Conservation (phyloP, 2,329 filamentous ascomycete species). For the Colletotrichum spinosum region DNA sequence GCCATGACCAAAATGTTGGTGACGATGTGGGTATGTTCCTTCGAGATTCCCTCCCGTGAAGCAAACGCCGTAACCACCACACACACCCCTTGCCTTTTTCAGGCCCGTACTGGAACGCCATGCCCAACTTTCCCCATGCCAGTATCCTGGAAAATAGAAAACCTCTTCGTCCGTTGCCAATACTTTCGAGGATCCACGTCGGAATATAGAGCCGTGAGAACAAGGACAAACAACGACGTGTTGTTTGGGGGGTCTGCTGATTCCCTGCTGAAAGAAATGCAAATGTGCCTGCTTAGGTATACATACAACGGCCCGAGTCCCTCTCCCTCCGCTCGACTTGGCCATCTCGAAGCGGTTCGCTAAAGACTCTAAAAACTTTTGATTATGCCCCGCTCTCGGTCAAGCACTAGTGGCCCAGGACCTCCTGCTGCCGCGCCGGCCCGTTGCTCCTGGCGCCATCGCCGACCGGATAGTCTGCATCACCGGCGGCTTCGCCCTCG, state of each 20-base stretch:
- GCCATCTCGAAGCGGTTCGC: too few relatives aligned
- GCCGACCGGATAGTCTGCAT: not conserved
- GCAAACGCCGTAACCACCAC: not conserved
- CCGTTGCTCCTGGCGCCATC: constrained; percentile 22
- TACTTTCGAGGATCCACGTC: constrained; percentile 28
- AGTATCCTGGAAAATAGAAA: too few relatives aligned
- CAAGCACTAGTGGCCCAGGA: constrained; percentile 37
- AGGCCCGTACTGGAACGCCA: constrained; percentile 15
- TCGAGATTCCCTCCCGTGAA: not conserved
- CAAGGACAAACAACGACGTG: constrained; percentile 18
- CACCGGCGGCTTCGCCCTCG: constrained; percentile 7
- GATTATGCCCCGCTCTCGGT: not conserved
- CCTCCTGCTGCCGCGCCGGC: constrained; percentile 30
- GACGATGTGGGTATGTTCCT: constrained; percentile 14
- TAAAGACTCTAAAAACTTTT: not conserved
- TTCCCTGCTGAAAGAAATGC: constrained; percentile 34
- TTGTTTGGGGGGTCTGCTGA: constrained; percentile 27
- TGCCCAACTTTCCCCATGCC: constrained; percentile 7
- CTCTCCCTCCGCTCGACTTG: constrained; percentile 11
- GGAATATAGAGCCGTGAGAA: constrained; percentile 5
- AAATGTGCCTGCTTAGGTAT: constrained; percentile 29
- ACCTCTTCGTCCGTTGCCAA: constrained; percentile 1
- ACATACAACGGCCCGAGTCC: constrained; percentile 30
- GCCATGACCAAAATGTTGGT: constrained; percentile 5
- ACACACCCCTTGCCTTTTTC: not conserved